Conservation (phyloP, 177 flowering plant species). For the Vitis hybrid region DNA sequence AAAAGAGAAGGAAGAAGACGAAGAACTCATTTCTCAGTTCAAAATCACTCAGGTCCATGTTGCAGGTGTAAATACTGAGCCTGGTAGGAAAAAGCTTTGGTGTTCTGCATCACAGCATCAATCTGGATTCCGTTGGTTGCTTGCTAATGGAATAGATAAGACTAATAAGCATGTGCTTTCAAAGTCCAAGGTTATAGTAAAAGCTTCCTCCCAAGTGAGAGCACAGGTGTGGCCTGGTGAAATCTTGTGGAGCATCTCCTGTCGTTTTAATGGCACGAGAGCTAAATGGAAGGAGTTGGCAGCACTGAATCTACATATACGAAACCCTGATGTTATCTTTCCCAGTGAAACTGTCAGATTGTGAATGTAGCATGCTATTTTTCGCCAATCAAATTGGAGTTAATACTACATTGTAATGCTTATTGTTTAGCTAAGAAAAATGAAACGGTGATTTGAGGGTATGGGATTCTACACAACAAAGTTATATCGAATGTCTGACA, state of each 20-base stretch:
- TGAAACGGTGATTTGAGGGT: neutral
- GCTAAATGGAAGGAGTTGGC: constrained; percentile 50
- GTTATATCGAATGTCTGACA: constrained; percentile 6
- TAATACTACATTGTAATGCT: neutral
- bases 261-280: constrained; percentile 45
- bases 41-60: constrained; percentile 36
- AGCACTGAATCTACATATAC: constrained; percentile 43
- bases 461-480: neutral
- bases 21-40: constrained; percentile 24
- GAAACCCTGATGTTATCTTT: constrained; percentile 67
- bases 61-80: constrained; percentile 34
- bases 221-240: constrained; percentile 47
- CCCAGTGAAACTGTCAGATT: constrained; percentile 43
- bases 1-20: constrained; percentile 1
- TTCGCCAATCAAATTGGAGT: neutral
- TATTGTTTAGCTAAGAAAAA: neutral
- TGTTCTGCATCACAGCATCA: constrained; percentile 58
- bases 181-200: constrained; percentile 50
- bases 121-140: constrained; percentile 82
- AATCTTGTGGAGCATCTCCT: constrained; percentile 77
- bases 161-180: constrained; percentile 44
- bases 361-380: constrained; percentile 2
- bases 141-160: constrained; percentile 72
- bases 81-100: constrained; percentile 44
- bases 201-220: constrained; percentile 29